Base-by-base conservation (phyloP, 805 yeast species). In the Spathaspora sp. region DNA sequence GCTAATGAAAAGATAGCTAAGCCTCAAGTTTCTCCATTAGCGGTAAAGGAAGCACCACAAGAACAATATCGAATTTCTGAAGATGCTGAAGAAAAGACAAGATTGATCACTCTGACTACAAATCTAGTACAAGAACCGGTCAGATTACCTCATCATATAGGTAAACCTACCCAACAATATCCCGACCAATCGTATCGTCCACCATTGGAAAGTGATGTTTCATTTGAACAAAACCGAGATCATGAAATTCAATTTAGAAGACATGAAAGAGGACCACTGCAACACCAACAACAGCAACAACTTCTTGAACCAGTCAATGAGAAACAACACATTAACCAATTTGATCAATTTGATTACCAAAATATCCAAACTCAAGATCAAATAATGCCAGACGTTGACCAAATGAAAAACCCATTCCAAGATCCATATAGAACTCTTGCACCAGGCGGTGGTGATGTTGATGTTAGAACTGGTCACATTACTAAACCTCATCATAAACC, bases 61-160 rank as follows among this genome's bases (percentile, higher is more conserved):
- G 14, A 16, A 10, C 49, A 47, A n/a, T 32, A 18, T 8, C n/a
- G 16, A 32, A 44, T 48, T 10, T 55, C 58, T 10, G 64, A 62
- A 47, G 70, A 64, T 17, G 67, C 60, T 19, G 55, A 53, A 40
- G 57, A 57, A 6, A 26, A n/a, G 28, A 29, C 59, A 3, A 65
- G 54, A 51, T 58, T 70, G 32, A 74, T 75, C 18, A 70, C 76
- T 1, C 61, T 63, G 28, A 59, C 61, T 14, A 47, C 63, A 1
- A 62, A 67, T 47, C 50, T 55, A 35, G 57, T 50, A 55, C 75
- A 70, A 53, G 59, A 57, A 43, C 67, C 68, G 18, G 55, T 64
- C 17, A 68, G 61, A 20, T 57, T 63, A 12, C 69, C 69, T 18
- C 61, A 59, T 47, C 46, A 53, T 5, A 54, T 55, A 23, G 55